phyloP scores from a whole-genome alignment of 768 basidiomycete genomes.

The Leccinum barrowsii region DNA sequence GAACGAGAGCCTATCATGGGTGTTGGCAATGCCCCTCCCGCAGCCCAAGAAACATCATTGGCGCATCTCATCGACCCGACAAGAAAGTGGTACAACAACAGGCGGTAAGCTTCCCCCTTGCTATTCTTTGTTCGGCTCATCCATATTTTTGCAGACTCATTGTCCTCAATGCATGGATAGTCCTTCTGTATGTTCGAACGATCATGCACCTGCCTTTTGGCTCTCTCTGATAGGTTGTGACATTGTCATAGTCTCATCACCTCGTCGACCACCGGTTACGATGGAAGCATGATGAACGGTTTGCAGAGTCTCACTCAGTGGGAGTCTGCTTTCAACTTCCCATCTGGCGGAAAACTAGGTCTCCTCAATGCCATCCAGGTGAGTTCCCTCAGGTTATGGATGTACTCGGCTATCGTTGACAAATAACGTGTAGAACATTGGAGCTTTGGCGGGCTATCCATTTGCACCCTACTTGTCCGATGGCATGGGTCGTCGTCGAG shows the following conservation, averaged over 20 bases:
- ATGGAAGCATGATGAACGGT: conserved; percentile 79
- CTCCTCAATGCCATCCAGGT: conserved; percentile 74
- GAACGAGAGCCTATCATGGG: conserved; percentile 39
- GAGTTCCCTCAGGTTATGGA: background rate
- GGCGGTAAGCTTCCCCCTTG: conserved; percentile 40
- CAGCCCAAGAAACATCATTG: conserved; percentile 36
- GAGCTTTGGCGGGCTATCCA: conserved; percentile 65
- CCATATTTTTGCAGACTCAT: conserved; percentile 43
- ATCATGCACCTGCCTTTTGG: background rate
- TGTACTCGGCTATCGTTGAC: background rate
- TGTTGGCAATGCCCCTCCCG: conserved; percentile 42
- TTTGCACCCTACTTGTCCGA: conserved; percentile 72
- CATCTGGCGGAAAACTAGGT: conserved; percentile 56
- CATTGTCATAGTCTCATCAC: conserved; percentile 53
- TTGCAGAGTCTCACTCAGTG: conserved; percentile 70
- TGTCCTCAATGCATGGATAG: conserved; percentile 64
- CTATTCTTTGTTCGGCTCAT: background rate
- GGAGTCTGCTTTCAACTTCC: conserved; percentile 55
- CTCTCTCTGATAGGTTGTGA: background rate
- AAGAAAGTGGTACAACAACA: conserved; percentile 76
- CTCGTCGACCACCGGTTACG: conserved; percentile 72
- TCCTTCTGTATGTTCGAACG: conserved; percentile 52
- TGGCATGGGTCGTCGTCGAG: conserved; percentile 60
- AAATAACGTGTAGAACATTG: conserved; percentile 52
- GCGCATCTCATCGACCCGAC: conserved; percentile 58